Evolutionary conservation across 139 green algal species (phyloP).

Genomic region (Volvox reticuliferus): DNA sequence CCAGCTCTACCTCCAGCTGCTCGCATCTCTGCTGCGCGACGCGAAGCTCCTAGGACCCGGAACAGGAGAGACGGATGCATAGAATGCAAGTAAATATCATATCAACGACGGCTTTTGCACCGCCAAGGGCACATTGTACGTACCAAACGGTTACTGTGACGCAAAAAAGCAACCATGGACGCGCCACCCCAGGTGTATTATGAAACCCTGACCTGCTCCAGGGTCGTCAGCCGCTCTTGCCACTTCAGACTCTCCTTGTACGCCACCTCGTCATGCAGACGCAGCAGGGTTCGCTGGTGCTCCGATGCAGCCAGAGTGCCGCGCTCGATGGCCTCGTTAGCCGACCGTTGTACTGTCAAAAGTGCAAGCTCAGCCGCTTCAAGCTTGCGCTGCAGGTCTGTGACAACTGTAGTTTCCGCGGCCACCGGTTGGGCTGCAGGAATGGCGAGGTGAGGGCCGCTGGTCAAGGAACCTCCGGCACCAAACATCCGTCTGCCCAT

Average conservation of each 20-base stretch:
- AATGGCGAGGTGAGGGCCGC: not conserved
- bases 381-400: constrained; percentile 30
- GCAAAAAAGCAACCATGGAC: too few species aligned
- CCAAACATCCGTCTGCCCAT: too few species aligned
- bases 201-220: constrained; percentile 42
- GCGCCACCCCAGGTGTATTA: not conserved
- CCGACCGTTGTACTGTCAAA: constrained; percentile 47
- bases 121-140: too few species aligned
- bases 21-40: constrained; percentile 33
- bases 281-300: constrained; percentile 54
- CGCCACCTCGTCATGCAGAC: constrained; percentile 56
- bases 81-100: too few species aligned
- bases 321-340: constrained; percentile 51
- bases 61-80: too few species aligned
- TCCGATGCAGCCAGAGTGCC: constrained; percentile 13
- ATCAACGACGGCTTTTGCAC: too few species aligned
- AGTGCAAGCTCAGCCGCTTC: constrained; percentile 55
- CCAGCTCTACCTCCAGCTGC: constrained; percentile 53
- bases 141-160: too few species aligned
- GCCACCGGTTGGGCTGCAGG: not conserved
- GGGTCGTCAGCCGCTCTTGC: constrained; percentile 39
- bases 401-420: not conserved
- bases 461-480: not conserved
- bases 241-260: constrained; percentile 55
- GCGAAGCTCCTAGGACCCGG: constrained; percentile 35